A percentile compares a stretch with the other conserved stretches of the same genome.
These are phyloP conservation scores for Tetraselmis chui DNA, from an alignment of 139 green algal species.

Conservation along the genomic window DNA sequence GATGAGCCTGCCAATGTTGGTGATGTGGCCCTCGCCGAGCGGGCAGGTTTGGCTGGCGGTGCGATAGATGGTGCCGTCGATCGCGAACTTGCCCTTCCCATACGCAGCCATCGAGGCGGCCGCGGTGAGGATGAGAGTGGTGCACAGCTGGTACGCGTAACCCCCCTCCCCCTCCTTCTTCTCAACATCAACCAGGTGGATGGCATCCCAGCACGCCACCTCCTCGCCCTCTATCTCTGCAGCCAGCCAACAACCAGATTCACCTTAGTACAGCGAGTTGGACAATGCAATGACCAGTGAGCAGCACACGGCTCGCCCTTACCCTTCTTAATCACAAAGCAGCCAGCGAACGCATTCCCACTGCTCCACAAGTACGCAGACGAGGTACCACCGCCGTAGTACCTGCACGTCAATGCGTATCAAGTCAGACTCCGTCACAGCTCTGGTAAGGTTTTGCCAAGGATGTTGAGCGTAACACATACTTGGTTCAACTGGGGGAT, in stretches of 20 bases:
- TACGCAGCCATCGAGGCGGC: background rate
- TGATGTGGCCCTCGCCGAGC: slow-evolving; percentile 1
- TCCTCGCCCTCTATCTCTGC: background rate
- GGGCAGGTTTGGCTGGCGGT: background rate
- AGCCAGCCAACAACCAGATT: too few relatives aligned
- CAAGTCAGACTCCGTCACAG: too few relatives aligned
- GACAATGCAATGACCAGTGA: too few relatives aligned
- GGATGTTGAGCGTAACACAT: too few relatives aligned
- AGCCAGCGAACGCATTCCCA: background rate
- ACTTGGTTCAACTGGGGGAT: too few relatives aligned
- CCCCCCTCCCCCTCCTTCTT: background rate
- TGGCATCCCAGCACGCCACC: slow-evolving; percentile 1
- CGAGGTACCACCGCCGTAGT: slow-evolving; percentile 10
- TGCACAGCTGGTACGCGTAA: slow-evolving; percentile 4
- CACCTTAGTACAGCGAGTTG: too few relatives aligned
- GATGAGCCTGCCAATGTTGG: slow-evolving; percentile 5
- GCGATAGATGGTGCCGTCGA: background rate
- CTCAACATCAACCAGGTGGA: slow-evolving; percentile 1
- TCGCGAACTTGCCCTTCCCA: background rate
- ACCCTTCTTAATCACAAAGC: slow-evolving; percentile 8
- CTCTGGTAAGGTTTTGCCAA: too few relatives aligned
- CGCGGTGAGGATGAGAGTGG: slow-evolving; percentile 5
- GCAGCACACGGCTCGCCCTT: background rate
- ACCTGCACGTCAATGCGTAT: too few relatives aligned
- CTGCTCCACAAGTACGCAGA: slow-evolving; percentile 4